phyloP scores from a whole-genome alignment of 306 rosid species.

The Cyclanthera cordifolia region DNA sequence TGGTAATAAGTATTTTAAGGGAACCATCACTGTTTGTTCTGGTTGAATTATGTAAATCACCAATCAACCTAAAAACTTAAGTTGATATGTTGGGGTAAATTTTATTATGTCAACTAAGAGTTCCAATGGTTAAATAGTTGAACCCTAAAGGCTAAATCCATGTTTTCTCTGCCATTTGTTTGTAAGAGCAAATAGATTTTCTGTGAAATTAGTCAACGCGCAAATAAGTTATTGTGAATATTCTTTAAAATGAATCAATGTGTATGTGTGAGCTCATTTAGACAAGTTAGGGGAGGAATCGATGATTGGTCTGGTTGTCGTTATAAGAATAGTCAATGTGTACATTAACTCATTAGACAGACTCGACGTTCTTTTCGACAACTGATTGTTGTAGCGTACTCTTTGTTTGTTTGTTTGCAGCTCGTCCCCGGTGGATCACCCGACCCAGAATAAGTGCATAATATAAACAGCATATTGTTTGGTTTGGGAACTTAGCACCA shows the following conservation, averaged over 20 bases:
- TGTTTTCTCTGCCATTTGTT: too few relatives aligned
- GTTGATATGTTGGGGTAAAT: too few relatives aligned
- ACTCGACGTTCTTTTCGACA: background rate
- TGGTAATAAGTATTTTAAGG: too few relatives aligned
- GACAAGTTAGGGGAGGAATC: background rate
- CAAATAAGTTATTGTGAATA: background rate
- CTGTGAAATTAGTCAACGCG: background rate
- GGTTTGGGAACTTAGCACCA: background rate
- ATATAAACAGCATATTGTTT: background rate
- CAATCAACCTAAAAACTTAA: too few relatives aligned
- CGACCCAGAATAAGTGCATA: background rate
- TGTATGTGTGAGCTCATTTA: background rate
- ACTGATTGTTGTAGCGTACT: background rate
- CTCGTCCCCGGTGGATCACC: conserved; percentile 10
- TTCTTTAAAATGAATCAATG: background rate
- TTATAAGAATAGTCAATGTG: background rate
- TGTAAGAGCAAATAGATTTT: too few relatives aligned
- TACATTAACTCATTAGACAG: background rate
- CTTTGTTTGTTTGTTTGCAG: background rate
- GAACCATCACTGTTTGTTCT: too few relatives aligned
- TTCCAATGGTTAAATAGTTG: too few relatives aligned
- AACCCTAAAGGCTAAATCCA: too few relatives aligned
- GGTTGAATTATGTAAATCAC: too few relatives aligned
- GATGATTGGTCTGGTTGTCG: background rate
- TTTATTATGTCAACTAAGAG: too few relatives aligned